phyloP scores from a whole-genome alignment of 2,329 filamentous ascomycete species.

The Triangularia verruculosa region DNA sequence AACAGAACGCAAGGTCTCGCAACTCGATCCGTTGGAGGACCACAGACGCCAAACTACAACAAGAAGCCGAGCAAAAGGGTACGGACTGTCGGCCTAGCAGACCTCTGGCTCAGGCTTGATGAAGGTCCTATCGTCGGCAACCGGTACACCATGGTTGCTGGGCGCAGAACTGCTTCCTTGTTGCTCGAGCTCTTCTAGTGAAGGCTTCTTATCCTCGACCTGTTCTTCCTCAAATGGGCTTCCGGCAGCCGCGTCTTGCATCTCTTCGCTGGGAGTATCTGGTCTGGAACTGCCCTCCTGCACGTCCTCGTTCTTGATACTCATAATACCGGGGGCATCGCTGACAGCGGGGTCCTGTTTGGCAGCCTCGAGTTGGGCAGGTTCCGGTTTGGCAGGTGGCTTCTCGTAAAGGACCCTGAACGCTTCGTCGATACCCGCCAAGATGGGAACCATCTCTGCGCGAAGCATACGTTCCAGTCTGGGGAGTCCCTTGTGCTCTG shows the following conservation, averaged over 20 bases:
- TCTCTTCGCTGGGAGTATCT: not conserved
- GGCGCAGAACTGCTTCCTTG: not conserved
- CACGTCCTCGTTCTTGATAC: not conserved
- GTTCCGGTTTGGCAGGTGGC: not conserved
- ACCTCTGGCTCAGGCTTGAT: not conserved
- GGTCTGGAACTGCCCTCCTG: no score
- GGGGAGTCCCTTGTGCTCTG: constrained; percentile 5
- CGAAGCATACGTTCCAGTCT: constrained; percentile 22
- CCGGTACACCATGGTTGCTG: not conserved
- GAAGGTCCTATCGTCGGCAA: not conserved
- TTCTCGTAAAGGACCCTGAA: constrained; percentile 18
- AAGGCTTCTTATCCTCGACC: not conserved
- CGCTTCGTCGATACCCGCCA: constrained; percentile 10
- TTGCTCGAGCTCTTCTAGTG: not conserved
- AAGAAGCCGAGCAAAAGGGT: not conserved
- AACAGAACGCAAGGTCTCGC: not conserved
- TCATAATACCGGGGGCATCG: not conserved
- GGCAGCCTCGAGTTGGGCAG: not conserved
- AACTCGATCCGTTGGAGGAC: not conserved
- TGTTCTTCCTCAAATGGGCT: not conserved
- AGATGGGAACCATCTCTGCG: constrained; percentile 19
- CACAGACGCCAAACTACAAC: not conserved
- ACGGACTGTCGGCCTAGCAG: not conserved
- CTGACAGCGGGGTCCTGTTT: not conserved
- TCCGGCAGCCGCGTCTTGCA: not conserved